phyloP scores from a whole-genome alignment of 306 rosid species.

The Cucurbita moschata region DNA sequence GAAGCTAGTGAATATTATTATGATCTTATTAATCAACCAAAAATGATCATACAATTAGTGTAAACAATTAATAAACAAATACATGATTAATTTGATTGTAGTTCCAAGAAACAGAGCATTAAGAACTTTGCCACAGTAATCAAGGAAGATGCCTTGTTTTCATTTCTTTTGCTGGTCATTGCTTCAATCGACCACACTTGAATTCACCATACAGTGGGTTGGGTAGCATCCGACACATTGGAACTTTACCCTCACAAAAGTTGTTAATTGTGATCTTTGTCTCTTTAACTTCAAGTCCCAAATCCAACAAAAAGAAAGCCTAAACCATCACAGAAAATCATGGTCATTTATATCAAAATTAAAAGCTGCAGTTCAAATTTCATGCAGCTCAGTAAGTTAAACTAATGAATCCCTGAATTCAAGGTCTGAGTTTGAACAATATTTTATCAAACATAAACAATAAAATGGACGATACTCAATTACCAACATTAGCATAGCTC shows the following conservation, averaged over 20 bases:
- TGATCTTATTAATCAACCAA: neutral
- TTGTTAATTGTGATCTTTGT: neutral
- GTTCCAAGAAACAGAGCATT: conserved; percentile 7
- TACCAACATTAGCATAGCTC: no score
- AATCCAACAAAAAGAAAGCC: neutral
- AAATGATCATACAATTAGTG: neutral
- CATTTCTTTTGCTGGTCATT: neutral
- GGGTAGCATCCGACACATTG: conserved; percentile 4
- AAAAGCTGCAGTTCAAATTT: neutral
- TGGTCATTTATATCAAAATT: neutral
- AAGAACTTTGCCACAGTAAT: neutral
- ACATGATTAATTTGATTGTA: neutral
- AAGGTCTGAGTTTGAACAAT: neutral
- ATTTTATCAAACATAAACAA: neutral
- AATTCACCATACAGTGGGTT: neutral
- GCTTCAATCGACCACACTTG: neutral
- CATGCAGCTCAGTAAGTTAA: neutral
- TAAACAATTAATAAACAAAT: neutral
- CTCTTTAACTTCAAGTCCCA: conserved; percentile 10
- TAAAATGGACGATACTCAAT: neutral
- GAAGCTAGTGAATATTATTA: neutral
- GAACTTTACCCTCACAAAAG: conserved; percentile 7
- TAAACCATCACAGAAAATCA: conserved; percentile 16
- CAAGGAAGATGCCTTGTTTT: neutral
- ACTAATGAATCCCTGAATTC: neutral